Evolutionary conservation across 805 yeast species (phyloP), one percentile per base, ranked within the genome.

Genomic region (Saturnispora besseyi): DNA sequence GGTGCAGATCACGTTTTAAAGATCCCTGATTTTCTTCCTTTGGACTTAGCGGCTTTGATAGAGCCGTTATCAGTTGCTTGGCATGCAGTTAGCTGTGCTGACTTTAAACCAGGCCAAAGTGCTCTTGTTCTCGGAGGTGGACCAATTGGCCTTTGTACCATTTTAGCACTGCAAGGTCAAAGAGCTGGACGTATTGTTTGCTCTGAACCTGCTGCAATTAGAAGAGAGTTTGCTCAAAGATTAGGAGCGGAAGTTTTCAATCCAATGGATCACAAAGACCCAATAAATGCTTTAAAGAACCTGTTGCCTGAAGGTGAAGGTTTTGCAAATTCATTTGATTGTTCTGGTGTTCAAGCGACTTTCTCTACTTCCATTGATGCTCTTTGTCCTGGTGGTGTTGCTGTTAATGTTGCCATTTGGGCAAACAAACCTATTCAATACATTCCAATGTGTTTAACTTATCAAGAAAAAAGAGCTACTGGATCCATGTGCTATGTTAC

Each of bases 401-500:
- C 80, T n/a, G 77, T 78, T 30, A 81, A 81, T 61, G 74, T 81
- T 49, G 87, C 87, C 5, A 76, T 82, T 41, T 81, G 84, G 84
- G 79, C 81, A 21, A 70, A 72, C 43, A 66, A 71, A 34, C 73
- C 79, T 7, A 64, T 75, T 26, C 67, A 66, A 13, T 75, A 72
- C 59, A 69, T 69, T 54, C 83, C 82, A 49, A 79, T 78, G 81
- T 73, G 71, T 53, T 62, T 78, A 18, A 75, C 83, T 4, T 65
- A 72, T 56, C 71, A 72, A 48, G 87, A 82, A 60, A 81, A 77
- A 58, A 62, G 62, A 43, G 65, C 77, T 34, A 72, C 79, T 41
- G 87, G 85, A 2, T 78, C 84, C 1, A 78, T 80, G 70, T 79
- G 84, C 51, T 80, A 81, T 59, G 74, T 75, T 3, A 70, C 73